Base-by-base conservation (phyloP, 1,284 basidiomycete genomes). In the Ustilago xerochloae region DNA sequence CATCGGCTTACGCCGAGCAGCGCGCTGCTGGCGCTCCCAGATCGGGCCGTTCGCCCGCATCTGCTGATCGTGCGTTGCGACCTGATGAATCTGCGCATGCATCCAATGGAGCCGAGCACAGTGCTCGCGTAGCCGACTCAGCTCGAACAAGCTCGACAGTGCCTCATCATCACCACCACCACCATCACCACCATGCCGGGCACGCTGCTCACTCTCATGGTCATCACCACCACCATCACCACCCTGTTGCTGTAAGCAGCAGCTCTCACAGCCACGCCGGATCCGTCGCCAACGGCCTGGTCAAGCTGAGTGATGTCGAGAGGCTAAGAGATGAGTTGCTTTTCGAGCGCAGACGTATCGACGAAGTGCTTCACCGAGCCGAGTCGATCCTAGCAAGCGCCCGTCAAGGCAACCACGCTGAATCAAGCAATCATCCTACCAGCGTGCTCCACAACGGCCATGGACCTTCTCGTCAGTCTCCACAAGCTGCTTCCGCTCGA, bases 291-390 rank as follows among this genome's bases (percentile, higher is more conserved):
- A 30, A 29, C 15, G 66, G 60, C 2, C 33, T 39, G 12, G 53
- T 39, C 38, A 69, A 72, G 61, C 33, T 69, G 12, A 48, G 65
- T n/a, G 80, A 80, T 22, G 63, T 83, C 1, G 81, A 82, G 51
- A 70, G 68, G 22, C 58, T 80, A 30, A 66, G 76, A 8, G 67
- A 78, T 38, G 80, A 83, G 48, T 64, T 83, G 47, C 46, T 80
- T 18, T n/a, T 63, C 12, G 81, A 81, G 60, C 68, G 74, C 41
- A 59, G 56, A 18, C 68, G 79, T 5, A 63, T 83, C 30, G 72
- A 83, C 26, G 73, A 77, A 22, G 53, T 83, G 6, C 43, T 83
- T 32, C 50, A 64, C 22, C 75, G 75, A n/a, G 76, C 80, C 10
- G 81, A 83, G 58, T 33, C 58, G 1, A 52, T 81, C 13, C 67